A percentile compares a stretch with the other conserved stretches of the same genome.
phyloP scores from a whole-genome alignment of 768 basidiomycete species.

The Sporobolomyces roseus region DNA sequence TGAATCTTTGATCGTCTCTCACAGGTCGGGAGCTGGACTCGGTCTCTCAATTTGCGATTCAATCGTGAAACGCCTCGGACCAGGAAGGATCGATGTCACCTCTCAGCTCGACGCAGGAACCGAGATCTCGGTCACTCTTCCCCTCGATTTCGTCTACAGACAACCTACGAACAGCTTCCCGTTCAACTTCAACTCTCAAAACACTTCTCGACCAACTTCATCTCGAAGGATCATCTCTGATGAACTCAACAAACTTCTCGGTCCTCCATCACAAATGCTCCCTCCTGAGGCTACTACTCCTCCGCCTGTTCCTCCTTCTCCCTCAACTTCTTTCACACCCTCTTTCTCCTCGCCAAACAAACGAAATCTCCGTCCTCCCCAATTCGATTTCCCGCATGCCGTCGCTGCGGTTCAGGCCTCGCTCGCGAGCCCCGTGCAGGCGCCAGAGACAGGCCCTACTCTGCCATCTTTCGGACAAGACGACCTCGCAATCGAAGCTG shows the following conservation, averaged over 20 bases:
- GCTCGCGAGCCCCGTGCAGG: background rate
- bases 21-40: constrained; percentile 19
- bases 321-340: no score
- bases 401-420: constrained; percentile 14
- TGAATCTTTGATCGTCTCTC: background rate
- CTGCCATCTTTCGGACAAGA: no score
- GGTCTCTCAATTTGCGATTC: constrained; percentile 28
- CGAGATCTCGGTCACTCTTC: constrained; percentile 12
- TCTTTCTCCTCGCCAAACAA: no score
- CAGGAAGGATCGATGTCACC: constrained; percentile 23
- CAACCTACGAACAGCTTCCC: background rate
- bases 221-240: constrained; percentile 23
- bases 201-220: background rate
- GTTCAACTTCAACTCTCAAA: background rate
- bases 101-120: constrained; percentile 20
- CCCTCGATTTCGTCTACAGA: constrained; percentile 10
- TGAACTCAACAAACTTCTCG: constrained; percentile 20
- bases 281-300: background rate
- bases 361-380: background rate
- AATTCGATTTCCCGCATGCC: constrained; percentile 10
- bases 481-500: constrained; percentile 20
- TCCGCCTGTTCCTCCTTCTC: no score
- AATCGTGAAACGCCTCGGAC: constrained; percentile 23
- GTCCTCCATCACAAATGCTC: background rate
- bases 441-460: background rate